Evolutionary conservation across 2,329 filamentous ascomycete species (phyloP), one percentile per base, ranked within the genome.

Genomic region (Alternaria hordeiaustralica): DNA sequence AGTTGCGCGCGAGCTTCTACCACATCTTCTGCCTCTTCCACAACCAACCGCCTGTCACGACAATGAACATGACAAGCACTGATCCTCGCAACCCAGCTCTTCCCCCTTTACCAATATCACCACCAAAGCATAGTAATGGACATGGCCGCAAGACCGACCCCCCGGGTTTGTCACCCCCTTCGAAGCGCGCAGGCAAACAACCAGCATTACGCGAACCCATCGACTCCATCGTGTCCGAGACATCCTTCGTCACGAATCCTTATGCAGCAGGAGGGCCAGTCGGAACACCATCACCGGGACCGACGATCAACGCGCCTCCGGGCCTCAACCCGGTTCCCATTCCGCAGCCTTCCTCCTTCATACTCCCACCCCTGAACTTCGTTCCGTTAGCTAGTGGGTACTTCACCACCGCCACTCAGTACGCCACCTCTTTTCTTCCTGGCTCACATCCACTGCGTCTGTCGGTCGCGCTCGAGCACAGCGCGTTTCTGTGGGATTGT

Each of bases 1-100:
- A 98, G 81, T 86, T 99, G 13, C 90, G 93, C 64, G 96, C 96
- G 15, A 97, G 93, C 20, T 97, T 98, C 78, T 96, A 96, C 73
- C 95, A 99, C 82, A 93, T 99, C 69, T 97, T 97, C 79, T 96
- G 97, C 58, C 87, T 98, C 12, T 98, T 97, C 77, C 93, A 97
- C 83, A 97, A 97, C 80, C 89, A 93, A 57, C 95, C 95, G 0
- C 86, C 91, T 0, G 87, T 97, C 60, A 79, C 78, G 3, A 69
- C 71, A 25, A 75, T 75, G 10, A 79, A 78, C 61, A 78, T 80
- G 73, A 70, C 71, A 26, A 71, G 71, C 3, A 72, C 72, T 15
- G 78, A 80, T 59, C 65, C 71, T 55, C 70, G 76, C 41, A 58
- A 63, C n/a, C 62, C 69, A 30, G 71, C 64, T 9, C 68, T 66